A percentile compares a stretch with the other conserved stretches of the same genome.
Conservation (phyloP, 768 basidiomycete species). For the Galerina marginata region DNA sequence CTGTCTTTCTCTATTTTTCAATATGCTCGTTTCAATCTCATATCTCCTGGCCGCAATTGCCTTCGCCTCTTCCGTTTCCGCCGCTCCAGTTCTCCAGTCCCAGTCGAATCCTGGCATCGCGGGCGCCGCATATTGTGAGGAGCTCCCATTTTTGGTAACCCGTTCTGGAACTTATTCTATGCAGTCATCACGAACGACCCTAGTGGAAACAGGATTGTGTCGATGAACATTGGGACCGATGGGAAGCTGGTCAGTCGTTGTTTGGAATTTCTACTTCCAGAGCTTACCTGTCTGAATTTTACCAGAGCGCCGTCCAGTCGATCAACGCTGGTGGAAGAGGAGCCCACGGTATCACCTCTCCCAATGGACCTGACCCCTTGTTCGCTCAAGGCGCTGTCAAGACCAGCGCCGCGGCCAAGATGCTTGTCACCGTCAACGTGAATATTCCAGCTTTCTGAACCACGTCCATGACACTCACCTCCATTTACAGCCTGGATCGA, state of each 20-base stretch:
- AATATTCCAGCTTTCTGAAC: background rate
- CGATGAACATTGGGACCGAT: conserved; percentile 13
- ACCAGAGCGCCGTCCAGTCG: no score
- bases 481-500: conserved; percentile 47
- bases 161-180: background rate
- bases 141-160: no score
- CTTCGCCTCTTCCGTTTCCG: background rate
- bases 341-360: conserved; percentile 4
- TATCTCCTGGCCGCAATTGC: background rate
- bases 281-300: background rate
- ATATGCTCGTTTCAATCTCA: background rate
- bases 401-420: conserved; percentile 34
- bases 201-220: conserved; percentile 3
- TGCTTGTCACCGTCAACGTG: conserved; percentile 43
- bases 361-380: conserved; percentile 35
- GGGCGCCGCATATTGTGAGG: conserved; percentile 12
- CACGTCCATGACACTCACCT: no score
- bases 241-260: conserved; percentile 6
- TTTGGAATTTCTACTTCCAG: background rate
- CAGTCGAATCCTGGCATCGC: background rate
- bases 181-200: conserved; percentile 18
- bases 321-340: conserved; percentile 9
- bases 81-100: background rate
- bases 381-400: conserved; percentile 49
- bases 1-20: background rate